Conservation (phyloP, 139 green algal species). For the Ostreobium quekettii region DNA sequence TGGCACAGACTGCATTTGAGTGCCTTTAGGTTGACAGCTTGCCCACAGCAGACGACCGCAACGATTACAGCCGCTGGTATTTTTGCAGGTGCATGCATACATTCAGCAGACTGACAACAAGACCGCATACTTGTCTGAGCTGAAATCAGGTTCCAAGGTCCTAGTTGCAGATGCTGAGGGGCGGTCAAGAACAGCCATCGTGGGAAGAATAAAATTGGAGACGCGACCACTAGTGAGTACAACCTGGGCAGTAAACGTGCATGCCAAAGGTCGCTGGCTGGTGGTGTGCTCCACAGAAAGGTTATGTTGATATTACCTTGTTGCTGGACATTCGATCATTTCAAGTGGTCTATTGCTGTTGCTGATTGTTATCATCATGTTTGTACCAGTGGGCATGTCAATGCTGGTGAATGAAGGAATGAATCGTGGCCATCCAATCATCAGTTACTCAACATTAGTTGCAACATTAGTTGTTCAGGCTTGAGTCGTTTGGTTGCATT, state of each 20-base stretch:
- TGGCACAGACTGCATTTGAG: too few species aligned
- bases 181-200: constrained; percentile 34
- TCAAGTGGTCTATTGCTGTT: neutral
- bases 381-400: neutral
- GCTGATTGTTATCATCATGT: too few species aligned
- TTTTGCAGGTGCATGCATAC: constrained; percentile 74
- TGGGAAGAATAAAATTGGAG: constrained; percentile 71
- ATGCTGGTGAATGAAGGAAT: neutral
- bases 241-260: neutral
- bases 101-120: constrained; percentile 33
- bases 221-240: constrained; percentile 51
- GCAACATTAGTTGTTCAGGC: too few species aligned
- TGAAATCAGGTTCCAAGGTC: constrained; percentile 46
- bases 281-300: neutral
- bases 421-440: neutral
- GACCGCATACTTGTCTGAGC: constrained; percentile 82
- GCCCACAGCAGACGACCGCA: constrained; percentile 62
- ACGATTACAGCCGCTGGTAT: constrained; percentile 61
- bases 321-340: neutral
- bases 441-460: too few species aligned
- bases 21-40: too few species aligned
- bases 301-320: neutral
- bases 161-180: constrained; percentile 57
- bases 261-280: neutral
- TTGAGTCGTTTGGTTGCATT: too few species aligned